These are phyloP conservation scores for Daldinia eschscholtzii DNA, from an alignment of 2,329 filamentous ascomycete genomes.

Conservation along the genomic window DNA sequence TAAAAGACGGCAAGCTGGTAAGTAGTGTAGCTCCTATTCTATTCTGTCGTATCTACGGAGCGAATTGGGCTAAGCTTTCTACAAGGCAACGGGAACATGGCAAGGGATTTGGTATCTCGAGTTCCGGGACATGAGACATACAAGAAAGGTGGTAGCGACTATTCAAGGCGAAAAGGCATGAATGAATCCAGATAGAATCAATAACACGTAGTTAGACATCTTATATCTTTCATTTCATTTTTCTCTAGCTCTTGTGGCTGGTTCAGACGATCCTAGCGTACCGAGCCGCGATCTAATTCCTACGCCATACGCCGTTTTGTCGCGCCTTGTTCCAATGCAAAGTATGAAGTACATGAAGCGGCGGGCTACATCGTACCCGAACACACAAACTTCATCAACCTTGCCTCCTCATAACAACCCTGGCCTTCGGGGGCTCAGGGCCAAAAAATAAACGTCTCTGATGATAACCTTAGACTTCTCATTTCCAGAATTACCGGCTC, in stretches of 20 bases:
- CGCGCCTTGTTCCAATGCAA: constrained; percentile 12
- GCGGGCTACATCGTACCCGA: neutral
- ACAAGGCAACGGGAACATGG: constrained; percentile 75
- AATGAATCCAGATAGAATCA: neutral
- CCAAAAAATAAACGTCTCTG: neutral
- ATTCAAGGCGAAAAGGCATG: constrained; percentile 85
- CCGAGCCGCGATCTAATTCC: constrained; percentile 4
- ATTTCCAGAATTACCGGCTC: constrained; percentile 6
- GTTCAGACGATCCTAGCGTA: neutral
- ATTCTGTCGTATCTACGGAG: neutral
- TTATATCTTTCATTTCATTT: constrained; percentile 6
- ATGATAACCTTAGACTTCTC: neutral
- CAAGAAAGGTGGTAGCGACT: constrained; percentile 87
- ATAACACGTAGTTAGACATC: neutral
- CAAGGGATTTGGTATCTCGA: constrained; percentile 96
- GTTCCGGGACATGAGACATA: constrained; percentile 82
- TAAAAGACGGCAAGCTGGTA: constrained; percentile 84
- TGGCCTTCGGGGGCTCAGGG: too few species aligned
- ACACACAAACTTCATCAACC: neutral
- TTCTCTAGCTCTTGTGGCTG: constrained; percentile 6
- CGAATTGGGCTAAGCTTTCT: constrained; percentile 9
- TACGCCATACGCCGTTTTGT: constrained; percentile 31
- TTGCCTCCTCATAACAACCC: constrained; percentile 2
- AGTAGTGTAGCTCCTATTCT: constrained; percentile 46
- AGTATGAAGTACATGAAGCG: neutral